Conservation (phyloP, 805 yeast genomes). For the Gaillardinia entomophila region DNA sequence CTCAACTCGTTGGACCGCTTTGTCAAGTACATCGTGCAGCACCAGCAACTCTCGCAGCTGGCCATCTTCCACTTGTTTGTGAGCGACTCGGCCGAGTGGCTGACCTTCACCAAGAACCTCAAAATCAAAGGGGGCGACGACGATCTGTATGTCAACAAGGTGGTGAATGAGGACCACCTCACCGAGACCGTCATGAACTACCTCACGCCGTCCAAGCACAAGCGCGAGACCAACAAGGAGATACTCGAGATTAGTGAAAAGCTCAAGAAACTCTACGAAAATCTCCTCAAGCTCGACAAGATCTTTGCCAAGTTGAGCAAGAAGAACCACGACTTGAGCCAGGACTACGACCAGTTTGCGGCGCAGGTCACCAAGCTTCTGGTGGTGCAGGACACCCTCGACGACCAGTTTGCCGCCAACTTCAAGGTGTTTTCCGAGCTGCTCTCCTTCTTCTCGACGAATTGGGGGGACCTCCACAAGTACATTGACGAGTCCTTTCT, state of each 20-base stretch:
- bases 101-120: conserved; percentile 54
- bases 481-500: conserved; percentile 74
- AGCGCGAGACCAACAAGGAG: conserved; percentile 70
- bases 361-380: conserved; percentile 66
- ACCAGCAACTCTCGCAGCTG: conserved; percentile 66
- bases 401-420: conserved; percentile 17
- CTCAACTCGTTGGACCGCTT: conserved; percentile 77
- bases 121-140: conserved; percentile 24
- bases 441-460: conserved; percentile 30
- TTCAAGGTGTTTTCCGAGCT: conserved; percentile 33
- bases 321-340: conserved; percentile 65
- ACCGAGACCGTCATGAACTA: conserved; percentile 92
- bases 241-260: conserved; percentile 63
- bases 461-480: conserved; percentile 37
- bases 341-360: conserved; percentile 68
- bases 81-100: conserved; percentile 68
- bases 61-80: conserved; percentile 66
- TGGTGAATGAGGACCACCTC: conserved; percentile 66
- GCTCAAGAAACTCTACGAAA: conserved; percentile 79
- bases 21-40: conserved; percentile 64
- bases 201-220: conserved; percentile 63
- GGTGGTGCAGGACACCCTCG: conserved; percentile 41
- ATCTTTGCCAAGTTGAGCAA: conserved; percentile 68
- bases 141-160: conserved; percentile 24
- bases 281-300: conserved; percentile 70